Evolutionary conservation across 140 eudicot genomes (phyloP).

Genomic region (Anethum foeniculum): DNA sequence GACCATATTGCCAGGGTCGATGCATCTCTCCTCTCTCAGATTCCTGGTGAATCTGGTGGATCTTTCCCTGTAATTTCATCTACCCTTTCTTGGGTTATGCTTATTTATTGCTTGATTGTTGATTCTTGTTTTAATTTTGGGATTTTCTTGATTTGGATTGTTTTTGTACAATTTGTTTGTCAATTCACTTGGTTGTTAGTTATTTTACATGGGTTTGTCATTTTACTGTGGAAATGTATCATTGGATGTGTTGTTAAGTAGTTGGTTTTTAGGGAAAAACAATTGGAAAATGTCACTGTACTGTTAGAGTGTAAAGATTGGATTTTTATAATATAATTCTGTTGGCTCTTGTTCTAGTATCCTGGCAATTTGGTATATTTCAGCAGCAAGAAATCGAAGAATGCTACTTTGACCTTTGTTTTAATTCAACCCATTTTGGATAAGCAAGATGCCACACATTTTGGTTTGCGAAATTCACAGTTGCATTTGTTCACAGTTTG

Average conservation of each 20-base stretch:
- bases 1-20: constrained; percentile 89
- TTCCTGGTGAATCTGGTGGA: constrained; percentile 91
- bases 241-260: neutral
- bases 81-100: neutral
- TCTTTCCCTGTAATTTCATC: constrained; percentile 58
- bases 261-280: no score
- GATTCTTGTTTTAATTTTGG: neutral
- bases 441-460: neutral
- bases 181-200: neutral
- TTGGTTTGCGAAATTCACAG: neutral
- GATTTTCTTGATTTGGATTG: neutral
- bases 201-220: neutral
- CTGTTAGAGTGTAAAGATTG: neutral
- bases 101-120: neutral
- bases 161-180: neutral
- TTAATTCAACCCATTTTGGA: no score
- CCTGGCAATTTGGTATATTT: neutral
- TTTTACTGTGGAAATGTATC: neutral
- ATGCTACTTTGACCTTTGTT: neutral
- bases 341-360: neutral
- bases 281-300: neutral
- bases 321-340: neutral
- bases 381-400: neutral
- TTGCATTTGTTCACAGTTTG: neutral
- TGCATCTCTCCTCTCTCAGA: constrained; percentile 55